These are phyloP conservation scores for Suillus lakei DNA, from an alignment of 768 basidiomycete species.

Conservation along the genomic window DNA sequence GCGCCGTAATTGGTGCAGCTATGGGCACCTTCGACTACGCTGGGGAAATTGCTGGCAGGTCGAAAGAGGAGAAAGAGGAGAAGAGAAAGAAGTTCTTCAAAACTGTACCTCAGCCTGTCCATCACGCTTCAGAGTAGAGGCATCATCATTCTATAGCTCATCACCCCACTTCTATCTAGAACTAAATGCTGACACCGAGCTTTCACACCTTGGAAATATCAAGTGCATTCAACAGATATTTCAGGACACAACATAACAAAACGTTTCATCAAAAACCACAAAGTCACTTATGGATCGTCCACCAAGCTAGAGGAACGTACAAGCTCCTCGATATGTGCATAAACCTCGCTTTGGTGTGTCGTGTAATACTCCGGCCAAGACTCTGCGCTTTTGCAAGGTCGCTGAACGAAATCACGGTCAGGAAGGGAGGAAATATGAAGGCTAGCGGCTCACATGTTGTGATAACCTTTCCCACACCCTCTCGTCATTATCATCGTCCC, in stretches of 20 bases:
- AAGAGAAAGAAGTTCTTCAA: slow-evolving; percentile 86
- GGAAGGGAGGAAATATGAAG: slow-evolving; percentile 3
- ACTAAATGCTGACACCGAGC: slow-evolving; percentile 4
- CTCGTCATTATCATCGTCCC: slow-evolving; percentile 49
- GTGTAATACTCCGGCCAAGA: slow-evolving; percentile 60
- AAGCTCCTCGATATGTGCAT: slow-evolving; percentile 43
- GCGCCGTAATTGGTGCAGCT: slow-evolving; percentile 75
- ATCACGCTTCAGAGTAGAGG: slow-evolving; percentile 26
- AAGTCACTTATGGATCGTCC: background rate
- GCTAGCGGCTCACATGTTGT: slow-evolving; percentile 44
- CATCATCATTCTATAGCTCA: slow-evolving; percentile 18
- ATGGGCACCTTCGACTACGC: slow-evolving; percentile 85
- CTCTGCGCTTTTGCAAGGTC: slow-evolving; percentile 42
- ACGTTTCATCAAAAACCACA: background rate
- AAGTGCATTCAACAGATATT: background rate
- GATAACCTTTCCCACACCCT: slow-evolving; percentile 58
- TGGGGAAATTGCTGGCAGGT: slow-evolving; percentile 61
- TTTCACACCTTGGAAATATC: background rate
- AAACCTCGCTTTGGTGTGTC: slow-evolving; percentile 46
- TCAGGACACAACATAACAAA: background rate
- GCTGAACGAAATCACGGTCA: slow-evolving; percentile 32
- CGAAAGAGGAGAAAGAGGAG: slow-evolving; percentile 61
- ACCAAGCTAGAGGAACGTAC: slow-evolving; percentile 1
- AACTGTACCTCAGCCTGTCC: slow-evolving; percentile 49
- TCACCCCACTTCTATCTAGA: slow-evolving; percentile 8